These are phyloP conservation scores for Tulasnella sp. DNA, from an alignment of 768 basidiomycete species.

Conservation along the genomic window DNA sequence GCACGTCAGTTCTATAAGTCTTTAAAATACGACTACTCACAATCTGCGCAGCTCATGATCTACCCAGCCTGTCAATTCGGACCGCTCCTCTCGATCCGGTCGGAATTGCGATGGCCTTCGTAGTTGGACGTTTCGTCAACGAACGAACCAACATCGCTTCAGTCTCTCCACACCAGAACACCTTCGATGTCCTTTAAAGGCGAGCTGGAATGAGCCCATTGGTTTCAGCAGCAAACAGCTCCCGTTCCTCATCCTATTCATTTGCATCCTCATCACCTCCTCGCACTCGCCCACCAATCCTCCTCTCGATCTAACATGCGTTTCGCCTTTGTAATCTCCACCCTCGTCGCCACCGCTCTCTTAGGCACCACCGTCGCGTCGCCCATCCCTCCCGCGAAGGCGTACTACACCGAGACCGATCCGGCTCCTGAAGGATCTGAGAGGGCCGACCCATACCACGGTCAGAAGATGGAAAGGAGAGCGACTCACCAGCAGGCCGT, in stretches of 20 bases:
- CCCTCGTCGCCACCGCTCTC: not conserved
- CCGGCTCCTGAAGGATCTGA: not conserved
- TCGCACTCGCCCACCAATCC: not conserved
- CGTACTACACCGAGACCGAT: not conserved
- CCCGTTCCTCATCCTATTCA: not conserved
- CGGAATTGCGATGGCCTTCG: not conserved
- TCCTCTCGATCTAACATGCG: not conserved
- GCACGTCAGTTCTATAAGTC: too few species aligned
- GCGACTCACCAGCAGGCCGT: not conserved
- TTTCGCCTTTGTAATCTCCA: not conserved
- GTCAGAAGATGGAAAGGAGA: not conserved
- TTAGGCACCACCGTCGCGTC: not conserved
- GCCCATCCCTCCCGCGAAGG: not conserved
- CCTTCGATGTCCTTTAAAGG: not conserved
- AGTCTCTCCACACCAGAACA: not conserved
- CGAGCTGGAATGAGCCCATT: not conserved
- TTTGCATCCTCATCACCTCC: not conserved
- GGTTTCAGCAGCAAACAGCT: not conserved
- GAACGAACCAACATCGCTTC: not conserved
- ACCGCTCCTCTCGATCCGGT: not conserved
- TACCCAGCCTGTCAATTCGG: too few species aligned
- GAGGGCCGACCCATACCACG: not conserved
- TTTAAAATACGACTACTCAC: too few species aligned
- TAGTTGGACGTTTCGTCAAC: not conserved
- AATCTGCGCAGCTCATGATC: not conserved